Evolutionary conservation across 2,329 filamentous ascomycete genomes (phyloP).

Genomic region (Pestalotiopsis sp.): DNA sequence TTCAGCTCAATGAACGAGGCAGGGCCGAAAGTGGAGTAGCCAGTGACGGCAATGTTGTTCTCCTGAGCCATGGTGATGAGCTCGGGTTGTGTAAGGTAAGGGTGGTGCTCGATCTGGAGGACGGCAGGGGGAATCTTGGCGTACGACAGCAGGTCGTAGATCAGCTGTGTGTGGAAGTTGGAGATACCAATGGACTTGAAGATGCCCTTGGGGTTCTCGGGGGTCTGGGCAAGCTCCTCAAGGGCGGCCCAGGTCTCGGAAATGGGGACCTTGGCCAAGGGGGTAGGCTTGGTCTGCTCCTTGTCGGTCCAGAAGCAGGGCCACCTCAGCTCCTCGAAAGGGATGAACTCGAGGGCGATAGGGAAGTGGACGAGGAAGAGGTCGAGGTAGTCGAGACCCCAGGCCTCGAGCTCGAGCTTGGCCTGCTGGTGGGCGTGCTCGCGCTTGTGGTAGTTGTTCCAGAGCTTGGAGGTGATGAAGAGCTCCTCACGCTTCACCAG

Average conservation of each 20-base stretch:
- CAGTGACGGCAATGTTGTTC: constrained; percentile 59
- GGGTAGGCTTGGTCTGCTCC: constrained; percentile 46
- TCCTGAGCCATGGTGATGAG: constrained; percentile 58
- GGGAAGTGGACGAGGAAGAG: constrained; percentile 70
- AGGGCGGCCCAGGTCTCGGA: constrained; percentile 83
- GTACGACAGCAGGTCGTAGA: constrained; percentile 80
- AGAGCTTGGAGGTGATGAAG: constrained; percentile 69
- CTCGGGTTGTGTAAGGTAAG: constrained; percentile 64
- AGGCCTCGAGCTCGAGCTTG: constrained; percentile 60
- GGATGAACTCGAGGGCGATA: constrained; percentile 44
- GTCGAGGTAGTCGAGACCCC: constrained; percentile 68
- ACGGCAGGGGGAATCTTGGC: constrained; percentile 73
- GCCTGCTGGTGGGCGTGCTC: constrained; percentile 65
- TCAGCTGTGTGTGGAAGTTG: constrained; percentile 77
- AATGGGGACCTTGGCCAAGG: constrained; percentile 66
- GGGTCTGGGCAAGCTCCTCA: constrained; percentile 69
- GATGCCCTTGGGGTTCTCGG: constrained; percentile 57
- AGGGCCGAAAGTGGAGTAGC: constrained; percentile 66
- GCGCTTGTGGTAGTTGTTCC: constrained; percentile 64
- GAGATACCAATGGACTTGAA: constrained; percentile 76
- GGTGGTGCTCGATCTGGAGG: constrained; percentile 88
- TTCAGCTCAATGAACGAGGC: constrained; percentile 38
- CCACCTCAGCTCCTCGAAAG: constrained; percentile 39
- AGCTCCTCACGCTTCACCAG: constrained; percentile 65
- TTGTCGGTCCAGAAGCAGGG: constrained; percentile 43